Base-by-base conservation (phyloP, 2,329 filamentous ascomycete species). In the Diaporthe humulicola region DNA sequence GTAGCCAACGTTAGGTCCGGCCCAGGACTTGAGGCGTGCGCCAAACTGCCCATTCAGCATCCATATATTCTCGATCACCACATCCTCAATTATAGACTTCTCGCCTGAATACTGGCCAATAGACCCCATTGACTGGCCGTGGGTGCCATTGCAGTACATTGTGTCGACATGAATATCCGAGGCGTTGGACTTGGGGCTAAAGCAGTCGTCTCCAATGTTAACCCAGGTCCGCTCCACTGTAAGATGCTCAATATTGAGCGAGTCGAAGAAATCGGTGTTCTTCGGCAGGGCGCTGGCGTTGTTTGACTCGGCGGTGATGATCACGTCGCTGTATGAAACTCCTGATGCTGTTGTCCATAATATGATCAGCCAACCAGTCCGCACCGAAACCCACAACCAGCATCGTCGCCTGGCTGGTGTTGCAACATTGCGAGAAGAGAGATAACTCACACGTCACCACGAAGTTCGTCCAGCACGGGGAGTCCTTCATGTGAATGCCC, bases 401-500 rank as follows among this genome's bases (percentile, higher is more conserved):
- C 9, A 3, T 19, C 6, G 7, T 36, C 38, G 7, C 6, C n/a
- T 25, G 5, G 45, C 12, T 9, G 14, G n/a, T 5, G 15, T n/a
- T 30, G 33, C 7, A 5, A 19, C 10, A 19, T 30, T 45, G 15
- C n/a, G 66, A 67, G 10, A 15, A 22, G n/a, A 30, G 33, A 30
- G 48, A 22, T n/a, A 9, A 74, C 79, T 78, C 85, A 77, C 86
- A 90, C 42, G 87, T 87, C 19, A 92, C 89, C 48, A 92, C 84
- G 77, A 92, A 92, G 79, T 90, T 92, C 2, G 88, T 91, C 90
- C 90, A 92, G 83, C 89, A 91, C 1, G 90, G 90, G 0, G 89
- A 91, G 80, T 91, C 89, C 75, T 90, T 87, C 77, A 91, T 86
- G 22, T 88, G 87, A 71, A 92, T 90, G 1, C 90, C 90, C 48